Evolutionary conservation across 1,139 yeast genomes (phyloP), one percentile per base, ranked within the genome.

Genomic region (Geotrichum fermentans): DNA sequence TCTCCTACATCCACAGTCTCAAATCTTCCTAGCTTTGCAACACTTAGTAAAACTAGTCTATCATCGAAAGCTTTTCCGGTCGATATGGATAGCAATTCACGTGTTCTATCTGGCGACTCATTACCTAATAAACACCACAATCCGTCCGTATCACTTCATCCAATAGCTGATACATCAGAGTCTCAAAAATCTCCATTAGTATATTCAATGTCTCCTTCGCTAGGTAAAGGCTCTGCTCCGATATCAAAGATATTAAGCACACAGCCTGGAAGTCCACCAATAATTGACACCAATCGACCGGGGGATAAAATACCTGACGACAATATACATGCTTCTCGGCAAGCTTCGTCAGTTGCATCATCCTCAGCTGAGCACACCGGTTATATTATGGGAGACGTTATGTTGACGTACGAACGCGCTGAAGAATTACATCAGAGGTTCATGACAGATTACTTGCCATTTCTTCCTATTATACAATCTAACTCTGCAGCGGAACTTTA

Each of bases 371-470:
- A 24, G 5, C 20, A n/a, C 7, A 40, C 49, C 2, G 49, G 44
- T n/a, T 87, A 84, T 59, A 75, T 77, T 1, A 68, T 89, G 26
- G 96, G 95, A 0, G 83, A 83, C 53, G 90, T 88, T 11, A 73
- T 73, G 36, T 71, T 89, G 18, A 73, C 90, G 1, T 65, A 82
- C 2, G 73, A 72, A 10, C 80, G 82, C 58, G 96, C 96, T 0
- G 74, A 77, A 48, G 82, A 79, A 56, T 71, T 89, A 36, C 96
- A 89, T 64, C 73, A 74, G 47, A 69, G 79, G 29, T 89, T 89
- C 61, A 74, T 85, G 58, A 68, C 70, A 4, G 77, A 81, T 52
- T 83, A 82, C 59, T 69, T 86, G 29, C 95, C 95, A 0, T 84
- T 75, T 59, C 72, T 89, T 57, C 96, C 96, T 1, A 84, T 89